Evolutionary conservation across 192 early-diverging fungal species (phyloP).

Genomic region (Coemansia sp.): DNA sequence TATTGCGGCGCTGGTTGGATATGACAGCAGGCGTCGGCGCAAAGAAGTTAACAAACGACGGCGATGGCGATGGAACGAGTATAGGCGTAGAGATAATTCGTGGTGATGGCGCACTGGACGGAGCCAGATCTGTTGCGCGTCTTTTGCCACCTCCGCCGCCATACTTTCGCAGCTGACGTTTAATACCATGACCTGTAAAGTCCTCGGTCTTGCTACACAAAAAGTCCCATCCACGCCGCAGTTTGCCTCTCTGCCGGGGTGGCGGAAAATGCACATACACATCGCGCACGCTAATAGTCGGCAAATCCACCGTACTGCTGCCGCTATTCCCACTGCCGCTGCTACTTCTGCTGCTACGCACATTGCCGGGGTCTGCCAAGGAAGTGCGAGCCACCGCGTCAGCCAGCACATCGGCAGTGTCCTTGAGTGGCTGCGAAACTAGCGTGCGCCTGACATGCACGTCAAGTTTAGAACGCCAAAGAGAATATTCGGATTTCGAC

Average conservation of each 20-base stretch:
- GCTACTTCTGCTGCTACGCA: constrained; percentile 37
- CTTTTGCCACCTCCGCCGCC: constrained; percentile 53
- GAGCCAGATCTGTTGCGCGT: constrained; percentile 35
- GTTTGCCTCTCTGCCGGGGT: constrained; percentile 38
- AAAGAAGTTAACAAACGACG: constrained; percentile 36
- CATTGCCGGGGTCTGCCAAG: constrained; percentile 34
- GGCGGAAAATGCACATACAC: constrained; percentile 50
- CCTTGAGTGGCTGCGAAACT: constrained; percentile 25
- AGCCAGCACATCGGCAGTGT: constrained; percentile 44
- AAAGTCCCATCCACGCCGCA: constrained; percentile 55
- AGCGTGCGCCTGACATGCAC: constrained; percentile 42
- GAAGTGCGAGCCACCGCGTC: constrained; percentile 47
- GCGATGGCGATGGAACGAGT: constrained; percentile 29
- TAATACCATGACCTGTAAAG: constrained; percentile 46
- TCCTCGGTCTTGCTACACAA: constrained; percentile 57
- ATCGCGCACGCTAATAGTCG: constrained; percentile 54
- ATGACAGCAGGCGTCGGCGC: constrained; percentile 1
- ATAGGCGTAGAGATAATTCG: constrained; percentile 30
- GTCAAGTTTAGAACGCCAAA: constrained; percentile 45
- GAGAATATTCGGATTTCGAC: constrained; percentile 38
- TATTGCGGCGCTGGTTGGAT: constrained; percentile 10
- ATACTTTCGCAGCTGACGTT: constrained; percentile 52
- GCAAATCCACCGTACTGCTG: constrained; percentile 36
- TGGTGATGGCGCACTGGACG: neutral
- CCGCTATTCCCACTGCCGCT: constrained; percentile 18